Base-by-base conservation (phyloP, 768 basidiomycete genomes). In the Phylloporus sp. region DNA sequence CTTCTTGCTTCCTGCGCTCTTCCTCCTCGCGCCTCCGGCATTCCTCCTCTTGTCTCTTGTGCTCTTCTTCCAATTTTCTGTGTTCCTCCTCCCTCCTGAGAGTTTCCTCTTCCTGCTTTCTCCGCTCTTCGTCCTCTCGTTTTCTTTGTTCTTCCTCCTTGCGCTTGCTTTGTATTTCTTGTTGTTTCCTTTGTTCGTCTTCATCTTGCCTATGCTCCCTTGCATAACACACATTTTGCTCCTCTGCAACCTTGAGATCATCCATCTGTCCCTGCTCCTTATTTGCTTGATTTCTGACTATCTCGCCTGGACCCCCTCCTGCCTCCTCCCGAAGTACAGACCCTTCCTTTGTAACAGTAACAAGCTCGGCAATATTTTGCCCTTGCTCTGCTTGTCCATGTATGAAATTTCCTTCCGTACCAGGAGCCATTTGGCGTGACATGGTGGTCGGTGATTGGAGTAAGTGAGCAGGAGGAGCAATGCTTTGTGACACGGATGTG, bases 381-480 rank as follows among this genome's bases (percentile, higher is more conserved):
- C 42, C 45, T 24, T 50, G 79, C 72, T 49, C 76, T 58, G 69
- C 74, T 27, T 61, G 60, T 43, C 71, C 71, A 38, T 74, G 73
- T 9, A 71, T 68, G 9, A 62, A 63, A 26, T 65, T 70, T 37
- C 26, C 61, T 31, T 60, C 65, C 38, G 68, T 65, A 34, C 60
- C 60, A 24, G 24, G 4, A 39, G 9, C 21, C n/a, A n/a, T n/a
- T n/a, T n/a, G n/a, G n/a, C n/a, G 20, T 14, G 66, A 58, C 14
- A 63, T 57, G 17, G 59, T 56, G n/a, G 22, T 34, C 26, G 52
- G 34, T 46, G 49, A 49, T 46, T 48, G 57, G 34, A 24, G 17
- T 23, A 28, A 20, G 27, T 52, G 63, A 17, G 59, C 52, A 22
- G 47, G 38, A 27, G 41, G 48, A 7, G 26, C 9, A 21, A 11